phyloP scores from a whole-genome alignment of 2,329 filamentous ascomycete genomes.

The Gliomastix tumulicola region DNA sequence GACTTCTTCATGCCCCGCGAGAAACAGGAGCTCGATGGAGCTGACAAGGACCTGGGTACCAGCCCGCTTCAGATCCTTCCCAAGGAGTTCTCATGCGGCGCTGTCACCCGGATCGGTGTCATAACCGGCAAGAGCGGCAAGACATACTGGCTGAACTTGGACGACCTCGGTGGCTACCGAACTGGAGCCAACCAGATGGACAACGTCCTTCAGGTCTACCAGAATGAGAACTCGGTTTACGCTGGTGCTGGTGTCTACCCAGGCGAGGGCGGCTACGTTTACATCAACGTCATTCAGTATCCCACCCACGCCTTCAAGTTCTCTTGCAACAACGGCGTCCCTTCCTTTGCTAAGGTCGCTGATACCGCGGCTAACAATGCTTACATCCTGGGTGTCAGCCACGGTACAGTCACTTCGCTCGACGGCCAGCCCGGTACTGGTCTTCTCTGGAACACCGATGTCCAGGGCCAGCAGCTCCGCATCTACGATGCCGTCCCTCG shows the following conservation, averaged over 20 bases:
- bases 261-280: constrained; percentile 39
- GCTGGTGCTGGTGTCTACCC: constrained; percentile 40
- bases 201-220: constrained; percentile 35
- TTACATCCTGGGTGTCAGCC: constrained; percentile 46
- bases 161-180: constrained; percentile 30
- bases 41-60: constrained; percentile 42
- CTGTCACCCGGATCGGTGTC: constrained; percentile 38
- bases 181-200: constrained; percentile 27
- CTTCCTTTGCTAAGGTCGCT: constrained; percentile 46
- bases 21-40: constrained; percentile 40
- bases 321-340: constrained; percentile 40
- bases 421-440: constrained; percentile 46
- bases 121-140: constrained; percentile 44
- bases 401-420: constrained; percentile 49
- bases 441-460: constrained; percentile 49
- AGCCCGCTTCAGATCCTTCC: constrained; percentile 34
- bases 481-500: constrained; percentile 45
- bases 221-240: constrained; percentile 36
- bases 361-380: constrained; percentile 41
- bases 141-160: constrained; percentile 34
- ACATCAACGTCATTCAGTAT: constrained; percentile 44
- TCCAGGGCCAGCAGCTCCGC: constrained; percentile 43
- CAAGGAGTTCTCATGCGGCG: constrained; percentile 31
- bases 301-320: constrained; percentile 52
- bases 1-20: constrained; percentile 51